phyloP scores from a whole-genome alignment of 768 basidiomycete species.

The Chalciporus chontae region DNA sequence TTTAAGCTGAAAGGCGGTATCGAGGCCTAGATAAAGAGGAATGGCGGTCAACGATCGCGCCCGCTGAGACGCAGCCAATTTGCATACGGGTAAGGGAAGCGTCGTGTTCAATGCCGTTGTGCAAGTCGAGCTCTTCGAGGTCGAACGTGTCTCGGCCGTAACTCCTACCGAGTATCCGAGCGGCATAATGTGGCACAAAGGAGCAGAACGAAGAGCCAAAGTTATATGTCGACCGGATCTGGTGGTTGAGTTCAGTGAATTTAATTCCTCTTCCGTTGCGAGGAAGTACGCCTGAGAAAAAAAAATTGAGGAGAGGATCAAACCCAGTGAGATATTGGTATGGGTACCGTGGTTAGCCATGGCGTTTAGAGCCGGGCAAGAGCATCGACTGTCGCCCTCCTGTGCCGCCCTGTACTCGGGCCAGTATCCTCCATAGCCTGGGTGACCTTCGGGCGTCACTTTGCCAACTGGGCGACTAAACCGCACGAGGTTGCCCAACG shows the following conservation, averaged over 20 bases:
- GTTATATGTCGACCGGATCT: slow-evolving; percentile 60
- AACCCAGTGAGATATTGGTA: not conserved
- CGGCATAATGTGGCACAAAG: slow-evolving; percentile 61
- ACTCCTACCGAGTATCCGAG: slow-evolving; percentile 51
- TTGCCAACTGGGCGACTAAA: slow-evolving; percentile 38
- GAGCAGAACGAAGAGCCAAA: slow-evolving; percentile 64
- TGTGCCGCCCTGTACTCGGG: slow-evolving; percentile 58
- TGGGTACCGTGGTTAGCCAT: slow-evolving; percentile 86
- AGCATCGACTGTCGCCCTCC: slow-evolving; percentile 65
- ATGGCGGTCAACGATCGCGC: not conserved
- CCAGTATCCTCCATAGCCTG: slow-evolving; percentile 66
- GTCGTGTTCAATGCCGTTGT: slow-evolving; percentile 53
- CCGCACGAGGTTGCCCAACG: slow-evolving; percentile 17
- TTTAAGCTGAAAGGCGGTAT: slow-evolving; percentile 42
- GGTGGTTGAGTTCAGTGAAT: slow-evolving; percentile 45
- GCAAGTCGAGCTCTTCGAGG: slow-evolving; percentile 62
- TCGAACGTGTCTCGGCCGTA: slow-evolving; percentile 60
- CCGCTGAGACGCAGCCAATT: not conserved
- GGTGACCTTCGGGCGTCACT: slow-evolving; percentile 52
- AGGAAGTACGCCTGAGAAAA: slow-evolving; percentile 39
- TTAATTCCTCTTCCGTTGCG: slow-evolving; percentile 69
- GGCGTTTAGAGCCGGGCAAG: slow-evolving; percentile 75
- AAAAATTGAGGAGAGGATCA: not conserved
- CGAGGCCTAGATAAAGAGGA: slow-evolving; percentile 44
- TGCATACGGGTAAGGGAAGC: slow-evolving; percentile 32